Base-by-base conservation (phyloP, 208 protist genomes). In the Herpetomonas samuelpessoai region DNA sequence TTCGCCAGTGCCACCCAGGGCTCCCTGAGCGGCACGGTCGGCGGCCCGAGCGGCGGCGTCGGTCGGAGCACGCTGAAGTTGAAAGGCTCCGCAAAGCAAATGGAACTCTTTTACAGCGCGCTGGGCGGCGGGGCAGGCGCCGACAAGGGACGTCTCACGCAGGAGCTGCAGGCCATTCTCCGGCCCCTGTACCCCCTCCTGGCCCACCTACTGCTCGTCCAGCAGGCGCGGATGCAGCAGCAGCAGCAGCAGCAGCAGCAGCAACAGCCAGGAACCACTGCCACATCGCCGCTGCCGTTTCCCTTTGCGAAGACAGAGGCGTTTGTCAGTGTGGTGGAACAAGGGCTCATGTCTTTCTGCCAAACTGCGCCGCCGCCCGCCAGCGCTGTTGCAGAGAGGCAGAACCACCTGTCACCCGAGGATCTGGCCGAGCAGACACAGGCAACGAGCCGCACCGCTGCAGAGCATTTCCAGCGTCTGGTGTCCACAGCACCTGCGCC, bases 51-150 rank as follows among this genome's bases (percentile, higher is more conserved):
- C 55, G 58, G 61, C 22, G 41, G 47, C 22, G 48, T 69, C 16
- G 62, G 54, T 4, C 57, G 72, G 14, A 74, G 66, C 48, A 79
- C 72, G 19, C 52, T 79, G 49, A 25, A 52, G 0, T 66, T 81
- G 1, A 76, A 76, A 55, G 69, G 75, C 16, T 48, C 62, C 27
- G 21, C 65, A 31, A 60, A 74, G 18, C 69, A 76, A 46, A 24
- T 77, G 26, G 30, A 47, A 0, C 39, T 65, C 45, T 72, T 72
- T 56, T 81, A 81, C 65, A 60, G 35, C n/a, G n/a, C 63, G 16
- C 51, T 60, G 6, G 28, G 28, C 3, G 25, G 19, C 21, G 21
- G 52, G 10, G 35, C 57, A n/a, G 50, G 47, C 3, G 53, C 57
- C 18, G 19, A 39, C 21, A 3, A 4, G 0, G 57, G 62, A n/a